Conservation (phyloP, 164 flowering plant genomes). For the Chloranthus sessilifolius region DNA sequence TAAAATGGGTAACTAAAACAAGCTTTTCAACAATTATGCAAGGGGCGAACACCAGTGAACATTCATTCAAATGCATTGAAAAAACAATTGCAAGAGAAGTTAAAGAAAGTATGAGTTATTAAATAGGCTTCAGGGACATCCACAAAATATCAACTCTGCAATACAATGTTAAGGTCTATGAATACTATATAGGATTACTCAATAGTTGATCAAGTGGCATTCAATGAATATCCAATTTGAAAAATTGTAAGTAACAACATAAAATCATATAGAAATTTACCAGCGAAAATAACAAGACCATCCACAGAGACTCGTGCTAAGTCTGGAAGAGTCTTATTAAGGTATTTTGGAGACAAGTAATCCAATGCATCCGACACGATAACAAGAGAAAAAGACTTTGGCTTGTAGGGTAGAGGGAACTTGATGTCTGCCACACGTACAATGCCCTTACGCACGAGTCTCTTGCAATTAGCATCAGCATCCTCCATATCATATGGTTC, state of each 20-base stretch:
- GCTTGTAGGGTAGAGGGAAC: conserved; percentile 82
- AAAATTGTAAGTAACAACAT: neutral
- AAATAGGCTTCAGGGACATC: too few relatives aligned
- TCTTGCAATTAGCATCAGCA: conserved; percentile 61
- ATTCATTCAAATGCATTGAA: too few relatives aligned
- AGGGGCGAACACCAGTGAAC: too few relatives aligned
- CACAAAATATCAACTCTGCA: too few relatives aligned
- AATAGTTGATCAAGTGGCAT: too few relatives aligned
- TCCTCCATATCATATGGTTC: conserved; percentile 95
- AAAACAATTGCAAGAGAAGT: too few relatives aligned
- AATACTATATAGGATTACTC: too few relatives aligned
- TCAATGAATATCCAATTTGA: neutral
- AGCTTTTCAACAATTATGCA: too few relatives aligned
- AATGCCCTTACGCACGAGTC: conserved; percentile 69
- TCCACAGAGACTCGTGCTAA: conserved; percentile 72
- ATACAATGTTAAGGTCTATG: too few relatives aligned
- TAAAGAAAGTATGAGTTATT: too few relatives aligned
- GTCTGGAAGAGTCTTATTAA: conserved; percentile 87
- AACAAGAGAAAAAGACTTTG: conserved; percentile 78
- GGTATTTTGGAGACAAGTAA: conserved; percentile 84
- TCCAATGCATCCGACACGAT: conserved; percentile 88
- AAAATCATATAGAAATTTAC: conserved; percentile 27
- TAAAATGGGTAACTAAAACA: too few relatives aligned
- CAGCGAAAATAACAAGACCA: conserved; percentile 81
- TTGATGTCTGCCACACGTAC: conserved; percentile 93